Evolutionary conservation across 352 stramenopile species (phyloP).

Genomic region (Phytophthora vignae): DNA sequence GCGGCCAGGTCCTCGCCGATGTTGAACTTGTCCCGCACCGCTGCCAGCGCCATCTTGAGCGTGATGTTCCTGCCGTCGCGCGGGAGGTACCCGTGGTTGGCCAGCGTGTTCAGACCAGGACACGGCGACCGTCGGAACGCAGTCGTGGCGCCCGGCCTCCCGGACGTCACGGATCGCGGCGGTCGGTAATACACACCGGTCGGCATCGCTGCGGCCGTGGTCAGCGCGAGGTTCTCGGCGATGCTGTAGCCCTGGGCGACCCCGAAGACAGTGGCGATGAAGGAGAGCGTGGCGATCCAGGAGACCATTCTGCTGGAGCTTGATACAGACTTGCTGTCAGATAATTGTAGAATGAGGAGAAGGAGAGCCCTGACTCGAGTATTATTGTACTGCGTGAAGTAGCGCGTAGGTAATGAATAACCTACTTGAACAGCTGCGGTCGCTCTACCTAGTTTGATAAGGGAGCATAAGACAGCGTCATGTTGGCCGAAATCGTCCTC

Average conservation of each 20-base stretch:
- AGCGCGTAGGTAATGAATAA: neutral
- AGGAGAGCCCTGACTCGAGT: neutral
- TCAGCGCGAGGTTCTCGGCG: neutral
- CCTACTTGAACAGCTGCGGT: neutral
- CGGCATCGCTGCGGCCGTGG: neutral
- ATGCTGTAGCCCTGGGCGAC: neutral
- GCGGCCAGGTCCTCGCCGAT: neutral
- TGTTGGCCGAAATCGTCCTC: neutral
- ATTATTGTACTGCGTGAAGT: neutral
- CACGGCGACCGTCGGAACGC: neutral
- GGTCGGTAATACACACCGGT: neutral
- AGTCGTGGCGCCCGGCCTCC: neutral
- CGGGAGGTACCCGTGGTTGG: neutral
- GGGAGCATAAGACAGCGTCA: neutral
- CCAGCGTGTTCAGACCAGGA: neutral
- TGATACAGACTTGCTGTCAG: neutral
- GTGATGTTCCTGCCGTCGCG: neutral
- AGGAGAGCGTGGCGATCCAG: neutral
- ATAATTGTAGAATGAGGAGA: neutral
- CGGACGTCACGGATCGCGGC: neutral
- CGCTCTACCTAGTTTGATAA: neutral
- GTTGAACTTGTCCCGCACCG: neutral
- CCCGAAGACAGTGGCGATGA: neutral
- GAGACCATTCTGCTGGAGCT: neutral
- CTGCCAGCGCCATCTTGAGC: neutral